Base-by-base conservation (phyloP, 1,284 basidiomycete species). In the Porodaedalea pini region DNA sequence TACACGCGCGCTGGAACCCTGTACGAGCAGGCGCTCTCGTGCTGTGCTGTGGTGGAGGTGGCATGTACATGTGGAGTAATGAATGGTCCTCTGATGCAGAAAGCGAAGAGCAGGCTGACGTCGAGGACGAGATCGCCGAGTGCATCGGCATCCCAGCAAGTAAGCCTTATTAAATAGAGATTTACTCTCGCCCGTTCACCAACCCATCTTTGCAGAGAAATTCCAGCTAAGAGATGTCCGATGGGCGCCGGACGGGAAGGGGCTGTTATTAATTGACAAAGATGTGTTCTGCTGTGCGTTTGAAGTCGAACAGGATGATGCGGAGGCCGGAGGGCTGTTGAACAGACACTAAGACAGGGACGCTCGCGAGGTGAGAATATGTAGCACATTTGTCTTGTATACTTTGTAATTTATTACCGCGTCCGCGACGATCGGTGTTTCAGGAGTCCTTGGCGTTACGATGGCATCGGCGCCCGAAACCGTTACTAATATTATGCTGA, bases 221-320 rank as follows among this genome's bases (percentile, higher is more conserved):
- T 88, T 91, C 64, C 77, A 84, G 61, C 77, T 82, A 2, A 76
- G 76, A 53, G 84, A 88, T 63, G 61, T 90, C 11, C 76, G 70
- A 51, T 93, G 91, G 91, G 81, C 88, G n/a, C 86, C 87, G 8
- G 90, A 93, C 65, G 91, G 90, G 10, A 89, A 88, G 63, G 89
- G 88, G 2, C 69, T 92, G 54, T 70, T 87, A 6, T 66, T 93
- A 50, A 56, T 91, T 53, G 88, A 88, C 61, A 85, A 80, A 63
- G 84, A 88, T 44, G 78, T 78, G 43, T 93, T 92, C 65, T 92
- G 90, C 66, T 92, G 90, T 68, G 89, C 89, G 5, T 92, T 90
- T 61, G 88, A 91, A 66, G 89, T 90, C 3, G 78, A 82, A 63
- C 83, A 83, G 56, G 77, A 73, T 39, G 75, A 62, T 13, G 39